These are phyloP conservation scores for Phialocephala subalpina DNA, from an alignment of 2,329 filamentous ascomycete species.

Conservation along the genomic window DNA sequence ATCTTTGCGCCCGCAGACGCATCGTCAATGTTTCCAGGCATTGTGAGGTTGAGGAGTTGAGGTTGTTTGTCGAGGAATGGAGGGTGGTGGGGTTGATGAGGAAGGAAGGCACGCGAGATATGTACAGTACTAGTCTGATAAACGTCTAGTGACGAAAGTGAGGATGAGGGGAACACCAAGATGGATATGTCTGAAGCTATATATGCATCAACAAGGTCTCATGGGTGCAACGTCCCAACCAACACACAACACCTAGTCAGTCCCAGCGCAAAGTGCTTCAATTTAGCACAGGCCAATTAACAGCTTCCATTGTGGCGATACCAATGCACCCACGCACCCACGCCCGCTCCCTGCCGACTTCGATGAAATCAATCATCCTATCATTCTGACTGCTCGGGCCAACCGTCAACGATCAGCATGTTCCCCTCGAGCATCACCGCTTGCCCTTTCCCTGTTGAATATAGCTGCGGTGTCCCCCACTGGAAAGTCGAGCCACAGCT, in stretches of 20 bases:
- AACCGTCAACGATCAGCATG: conserved; percentile 3
- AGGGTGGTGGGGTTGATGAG: neutral
- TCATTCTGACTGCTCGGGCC: neutral
- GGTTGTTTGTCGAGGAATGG: neutral
- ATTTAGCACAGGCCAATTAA: conserved; percentile 6
- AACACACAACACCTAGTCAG: neutral
- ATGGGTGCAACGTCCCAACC: neutral
- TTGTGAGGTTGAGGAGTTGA: conserved; percentile 12
- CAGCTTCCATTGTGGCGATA: neutral
- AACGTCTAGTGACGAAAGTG: neutral
- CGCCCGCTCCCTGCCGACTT: neutral
- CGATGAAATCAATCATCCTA: conserved; percentile 4
- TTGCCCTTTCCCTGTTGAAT: conserved; percentile 1
- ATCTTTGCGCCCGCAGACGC: conserved; percentile 33
- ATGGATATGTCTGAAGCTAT: conserved; percentile 17
- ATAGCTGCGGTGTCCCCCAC: neutral
- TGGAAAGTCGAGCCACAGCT: neutral
- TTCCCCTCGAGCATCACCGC: neutral
- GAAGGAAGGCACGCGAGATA: neutral
- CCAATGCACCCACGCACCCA: neutral
- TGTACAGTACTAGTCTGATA: neutral
- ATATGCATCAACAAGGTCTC: conserved; percentile 20
- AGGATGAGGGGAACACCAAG: neutral
- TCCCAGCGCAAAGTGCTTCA: neutral
- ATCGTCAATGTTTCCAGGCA: conserved; percentile 34